Base-by-base conservation (phyloP, 371 early-diverging fungal species). In the Fennellomyces sp. region DNA sequence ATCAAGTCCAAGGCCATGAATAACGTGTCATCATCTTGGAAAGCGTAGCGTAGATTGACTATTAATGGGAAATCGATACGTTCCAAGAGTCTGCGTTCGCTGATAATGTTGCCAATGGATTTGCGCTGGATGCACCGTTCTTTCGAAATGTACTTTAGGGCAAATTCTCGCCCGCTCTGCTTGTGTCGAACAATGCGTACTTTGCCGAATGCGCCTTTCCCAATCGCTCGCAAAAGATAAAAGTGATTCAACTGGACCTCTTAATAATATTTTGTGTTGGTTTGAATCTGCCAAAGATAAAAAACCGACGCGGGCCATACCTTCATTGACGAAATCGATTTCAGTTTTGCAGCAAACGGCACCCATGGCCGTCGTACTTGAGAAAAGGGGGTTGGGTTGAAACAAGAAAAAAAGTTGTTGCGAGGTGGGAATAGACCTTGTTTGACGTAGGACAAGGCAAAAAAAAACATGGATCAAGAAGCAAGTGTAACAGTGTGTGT, bases 101-200 rank as follows among this genome's bases (percentile, higher is more conserved):
- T 68, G 30, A 88, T 73, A n/a, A 88, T 80, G 54, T 85, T 84
- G 19, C 78, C 70, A 17, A 85, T 80, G 2, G 84, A 80, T 52
- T 66, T 73, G 73, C 80, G 81, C 51, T 82, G 74, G 2, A 88
- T 84, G 53, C 84, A 85, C 64, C 82, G 72, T 5, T 66, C 61
- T 60, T 88, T 88, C 66, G 76, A 75, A 61, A 86, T 88, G 56
- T 88, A 88, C 61, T 88, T 88, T 39, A 88, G 57, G 6, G 88
- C 88, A 55, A 75, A 88, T 12, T 83, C 27, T 39, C 73, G 61
- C 21, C 80, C 81, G 12, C 88, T 85, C 29, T 78, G 73, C 68
- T 90, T 92, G 69, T 94, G 91, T 68, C 94, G 94, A 15, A 95
- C 94, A 1, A 95, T 88, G 26, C 93, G 88, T 19, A 92, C 90